Base-by-base conservation (phyloP, 2,329 filamentous ascomycete species). In the Ophiostoma sp. region DNA sequence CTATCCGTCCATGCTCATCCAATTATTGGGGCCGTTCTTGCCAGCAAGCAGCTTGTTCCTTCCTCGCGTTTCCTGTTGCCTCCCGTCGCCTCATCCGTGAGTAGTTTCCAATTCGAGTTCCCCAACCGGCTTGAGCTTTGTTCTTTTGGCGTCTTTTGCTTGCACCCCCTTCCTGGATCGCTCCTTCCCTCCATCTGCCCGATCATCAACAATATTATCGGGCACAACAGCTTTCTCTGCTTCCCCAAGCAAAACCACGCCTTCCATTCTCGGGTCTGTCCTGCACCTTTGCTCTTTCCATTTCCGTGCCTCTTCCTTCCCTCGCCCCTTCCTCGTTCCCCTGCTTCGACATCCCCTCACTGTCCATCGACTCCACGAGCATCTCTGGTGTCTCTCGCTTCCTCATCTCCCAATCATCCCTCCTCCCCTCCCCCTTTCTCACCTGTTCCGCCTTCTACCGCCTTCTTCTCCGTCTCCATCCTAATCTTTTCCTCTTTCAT, bases 181-280 rank as follows among this genome's bases (percentile, higher is more conserved):
- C 49, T 68, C 63, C 63, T 65, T 62, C 65, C 27, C 64, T 70
- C 70, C 70, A 55, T 68, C 70, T 68, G 66, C 38, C 70, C 70
- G 68, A 65, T 66, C n/a, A 63, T 63, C 65, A 63, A 63, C 60
- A 63, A 63, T 62, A 62, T 42, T 63, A n/a, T 42, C 16, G 60
- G 27, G 40, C 58, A 62, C 58, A 69, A 69, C 68, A 66, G 64
- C 67, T 69, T 67, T 11, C 16, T 65, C 16, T 65, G 42, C 47
- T 68, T 42, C 52, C 67, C 60, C 60, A 63, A 63, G 60, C 60
- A 63, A 63, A 62, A 42, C 14, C 60, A n/a, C 60, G 42, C 38
- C 40, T 63, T 63, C 38, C 40, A 42, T 41, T 63, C 40, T 63
- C 60, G 60, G 60, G 60, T 42, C 40, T 41, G 38, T 63, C 60